Base-by-base conservation (phyloP, 768 basidiomycete genomes). In the Trametes punicea region DNA sequence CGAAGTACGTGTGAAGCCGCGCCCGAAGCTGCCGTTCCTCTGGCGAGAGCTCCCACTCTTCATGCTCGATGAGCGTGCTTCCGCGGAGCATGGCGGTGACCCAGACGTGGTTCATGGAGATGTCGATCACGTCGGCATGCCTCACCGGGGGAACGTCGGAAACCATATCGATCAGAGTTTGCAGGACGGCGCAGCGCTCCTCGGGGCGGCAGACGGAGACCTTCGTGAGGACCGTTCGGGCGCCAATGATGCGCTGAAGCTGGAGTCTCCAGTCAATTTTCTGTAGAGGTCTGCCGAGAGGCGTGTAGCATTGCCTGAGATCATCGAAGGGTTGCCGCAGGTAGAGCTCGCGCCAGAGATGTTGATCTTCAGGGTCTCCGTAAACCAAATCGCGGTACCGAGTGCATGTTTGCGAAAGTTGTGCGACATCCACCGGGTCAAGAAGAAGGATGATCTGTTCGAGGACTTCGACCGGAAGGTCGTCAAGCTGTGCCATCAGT, bases 321-420 rank as follows among this genome's bases (percentile, higher is more conserved):
- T 90, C 85, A 56, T 90, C 88, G 53, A 87, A 75, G 0, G 79
- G 75, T 53, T 82, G 79, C 0, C 69, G 62, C 39, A 90, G 82
- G 67, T 88, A 90, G 5, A 90, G 73, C 8, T 69, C 70, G 7
- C 84, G 77, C 88, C 88, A 90, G 15, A 68, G 36, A 33, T 88
- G 69, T 45, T 80, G 71, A 25, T 72, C 72, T 59, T 80, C 74
- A 8, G 70, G 69, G 2, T 74, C 59, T 39, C 66, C 49, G 61
- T 85, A 84, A 21, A 88, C 67, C 55, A 83, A 59, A 3, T 61
- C 63, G 51, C 73, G 69, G 46, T 79, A 71, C 15, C 64, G 57
- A 4, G 69, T 71, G 61, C 79, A 83, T 11, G 80, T 78, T 65
- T 82, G 81, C 0, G 85, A 73, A 34, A 80, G 62, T 20, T 66